Base-by-base conservation (phyloP, 495 filamentous ascomycete species). In the Darksidea phi region DNA sequence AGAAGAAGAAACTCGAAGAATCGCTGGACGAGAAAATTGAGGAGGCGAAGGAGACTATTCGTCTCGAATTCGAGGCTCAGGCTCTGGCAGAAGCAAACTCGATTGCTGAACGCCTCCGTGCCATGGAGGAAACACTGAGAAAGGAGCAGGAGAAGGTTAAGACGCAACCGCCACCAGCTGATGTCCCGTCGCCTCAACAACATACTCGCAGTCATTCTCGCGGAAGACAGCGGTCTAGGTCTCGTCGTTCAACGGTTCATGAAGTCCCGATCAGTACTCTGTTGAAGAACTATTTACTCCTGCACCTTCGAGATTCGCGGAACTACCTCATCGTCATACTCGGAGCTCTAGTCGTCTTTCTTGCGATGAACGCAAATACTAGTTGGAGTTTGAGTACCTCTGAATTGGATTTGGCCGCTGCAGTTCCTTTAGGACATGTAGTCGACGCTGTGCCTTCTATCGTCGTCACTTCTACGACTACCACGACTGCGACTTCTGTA, bases 321-420 rank as follows among this genome's bases (percentile, higher is more conserved):
- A 95, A 95, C 66, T 73, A 93, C 0, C 77, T 80, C 4, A 87
- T 95, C 46, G 74, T 80, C 0, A 56, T 86, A 2, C 77, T 93
- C 24, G 41, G 47, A 23, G 43, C 28, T 17, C 43, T 69, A 32
- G 62, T 66, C 11, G 28, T 55, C 15, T 67, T 59, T 43, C 61
- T 67, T 23, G 34, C 56, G 11, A 57, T 45, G 28, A 41, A 57
- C 34, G 48, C 61, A 21, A 48, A 48, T 42, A 24, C 56, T 10
- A 18, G 17, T 17, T 25, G 10, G 13, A 7, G 12, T 23, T 1
- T 42, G 2, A 26, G 46, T 7, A 5, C 38, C n/a, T 12, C 37
- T n/a, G 15, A 23, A n/a, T 24, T 45, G 26, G 37, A 32, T 45
- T n/a, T 58, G 32, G 51, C 58, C 45, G 46, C 41, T 43, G 13